A percentile compares a stretch with the other conserved stretches of the same genome.
Evolutionary conservation across 2,329 filamentous ascomycete species (phyloP).

Genomic region (Scleromitrula shiraiana): DNA sequence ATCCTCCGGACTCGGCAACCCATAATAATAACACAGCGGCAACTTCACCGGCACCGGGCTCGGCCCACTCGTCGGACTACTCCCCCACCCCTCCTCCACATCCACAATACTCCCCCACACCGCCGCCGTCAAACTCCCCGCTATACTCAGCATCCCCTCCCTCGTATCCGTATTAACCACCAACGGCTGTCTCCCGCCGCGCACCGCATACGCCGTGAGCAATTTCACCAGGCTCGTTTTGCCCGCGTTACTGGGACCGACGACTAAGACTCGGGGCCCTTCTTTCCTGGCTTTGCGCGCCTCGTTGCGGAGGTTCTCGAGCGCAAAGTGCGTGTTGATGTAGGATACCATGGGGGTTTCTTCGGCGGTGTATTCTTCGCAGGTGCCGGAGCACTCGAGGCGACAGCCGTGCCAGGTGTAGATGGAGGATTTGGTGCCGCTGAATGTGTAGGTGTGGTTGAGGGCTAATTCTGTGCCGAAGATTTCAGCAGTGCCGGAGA

Average conservation of each 20-base stretch:
- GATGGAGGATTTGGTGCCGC: slow-evolving; percentile 76
- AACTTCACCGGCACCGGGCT: slow-evolving; percentile 84
- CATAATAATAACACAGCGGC: slow-evolving; percentile 85
- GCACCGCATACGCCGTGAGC: slow-evolving; percentile 70
- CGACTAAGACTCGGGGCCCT: slow-evolving; percentile 76
- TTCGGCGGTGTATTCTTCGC: slow-evolving; percentile 57
- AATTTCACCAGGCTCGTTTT: slow-evolving; percentile 78
- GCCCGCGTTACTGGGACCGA: slow-evolving; percentile 69
- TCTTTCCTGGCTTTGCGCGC: slow-evolving; percentile 43
- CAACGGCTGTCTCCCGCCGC: slow-evolving; percentile 65
- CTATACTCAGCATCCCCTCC: slow-evolving; percentile 69
- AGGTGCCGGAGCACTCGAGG: slow-evolving; percentile 61
- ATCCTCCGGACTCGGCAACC: slow-evolving; percentile 63
- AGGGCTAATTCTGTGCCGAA: slow-evolving; percentile 90
- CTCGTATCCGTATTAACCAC: slow-evolving; percentile 78
- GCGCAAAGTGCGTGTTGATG: slow-evolving; percentile 79
- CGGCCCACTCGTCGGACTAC: slow-evolving; percentile 82
- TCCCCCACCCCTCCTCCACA: slow-evolving; percentile 82
- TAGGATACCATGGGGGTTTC: slow-evolving; percentile 77
- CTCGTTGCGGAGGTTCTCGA: slow-evolving; percentile 63
- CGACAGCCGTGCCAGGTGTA: slow-evolving; percentile 89
- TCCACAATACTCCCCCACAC: slow-evolving; percentile 84
- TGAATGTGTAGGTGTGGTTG: slow-evolving; percentile 72
- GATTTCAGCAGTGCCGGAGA: slow-evolving; percentile 79
- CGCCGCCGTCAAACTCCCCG: slow-evolving; percentile 78